Evolutionary conservation across 2,329 filamentous ascomycete genomes (phyloP).

Genomic region (Lojkania enalia): DNA sequence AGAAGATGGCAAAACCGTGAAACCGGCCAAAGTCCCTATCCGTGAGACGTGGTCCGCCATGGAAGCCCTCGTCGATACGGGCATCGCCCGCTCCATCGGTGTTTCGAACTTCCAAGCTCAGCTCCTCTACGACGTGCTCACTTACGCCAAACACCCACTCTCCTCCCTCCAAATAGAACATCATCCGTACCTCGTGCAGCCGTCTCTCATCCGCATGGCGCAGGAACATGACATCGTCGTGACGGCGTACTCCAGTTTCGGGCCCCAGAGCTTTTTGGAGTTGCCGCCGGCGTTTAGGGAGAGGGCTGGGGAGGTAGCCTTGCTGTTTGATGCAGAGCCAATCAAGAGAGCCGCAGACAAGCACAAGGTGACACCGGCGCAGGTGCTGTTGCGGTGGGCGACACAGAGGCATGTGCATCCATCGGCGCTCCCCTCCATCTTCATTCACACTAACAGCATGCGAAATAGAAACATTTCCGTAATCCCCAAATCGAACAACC

Average conservation of each 20-base stretch:
- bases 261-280: slow-evolving; percentile 70
- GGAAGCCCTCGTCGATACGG: slow-evolving; percentile 24
- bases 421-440: slow-evolving; percentile 53
- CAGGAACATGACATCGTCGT: slow-evolving; percentile 22
- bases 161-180: slow-evolving; percentile 25
- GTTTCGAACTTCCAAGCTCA: slow-evolving; percentile 28
- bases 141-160: slow-evolving; percentile 41
- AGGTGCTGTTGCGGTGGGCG: slow-evolving; percentile 82
- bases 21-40: slow-evolving; percentile 22
- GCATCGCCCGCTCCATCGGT: slow-evolving; percentile 59
- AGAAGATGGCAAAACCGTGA: slow-evolving; percentile 43
- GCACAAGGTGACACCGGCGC: slow-evolving; percentile 71
- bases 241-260: slow-evolving; percentile 26
- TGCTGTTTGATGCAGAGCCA: slow-evolving; percentile 70
- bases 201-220: slow-evolving; percentile 20
- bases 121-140: slow-evolving; percentile 56
- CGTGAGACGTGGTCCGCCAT: slow-evolving; percentile 42
- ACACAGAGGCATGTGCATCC: slow-evolving; percentile 64
- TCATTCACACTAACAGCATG: slow-evolving; percentile 54
- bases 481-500: slow-evolving; percentile 29
- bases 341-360: slow-evolving; percentile 69
- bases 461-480: slow-evolving; percentile 24
- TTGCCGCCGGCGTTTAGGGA: slow-evolving; percentile 65
- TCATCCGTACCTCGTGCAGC: slow-evolving; percentile 23
- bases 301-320: slow-evolving; percentile 63